A percentile compares a stretch with the other conserved stretches of the same genome.
Evolutionary conservation across 2,329 filamentous ascomycete species (phyloP).

Genomic region (Didymella glomerata): DNA sequence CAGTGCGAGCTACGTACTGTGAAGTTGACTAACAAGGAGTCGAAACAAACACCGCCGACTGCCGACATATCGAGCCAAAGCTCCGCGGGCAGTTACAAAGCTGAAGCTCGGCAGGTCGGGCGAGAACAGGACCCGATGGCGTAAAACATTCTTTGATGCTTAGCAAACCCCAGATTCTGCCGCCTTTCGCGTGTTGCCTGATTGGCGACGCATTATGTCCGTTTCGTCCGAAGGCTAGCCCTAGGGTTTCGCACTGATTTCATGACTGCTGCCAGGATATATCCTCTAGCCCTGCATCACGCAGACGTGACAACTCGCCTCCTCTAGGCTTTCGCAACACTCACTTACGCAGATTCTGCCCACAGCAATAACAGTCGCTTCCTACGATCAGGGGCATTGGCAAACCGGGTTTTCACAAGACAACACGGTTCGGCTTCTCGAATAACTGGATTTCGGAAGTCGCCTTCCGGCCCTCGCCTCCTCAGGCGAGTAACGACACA

Average conservation of each 20-base stretch:
- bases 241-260: constrained; percentile 32
- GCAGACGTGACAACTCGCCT: constrained; percentile 14
- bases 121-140: constrained; percentile 27
- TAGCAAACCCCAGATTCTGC: constrained; percentile 41
- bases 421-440: constrained; percentile 3
- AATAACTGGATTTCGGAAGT: constrained; percentile 5
- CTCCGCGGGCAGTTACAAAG: constrained; percentile 2
- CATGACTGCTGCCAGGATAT: constrained; percentile 29
- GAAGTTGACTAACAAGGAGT: background rate
- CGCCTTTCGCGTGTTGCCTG: constrained; percentile 22
- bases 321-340: constrained; percentile 6
- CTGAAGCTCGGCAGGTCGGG: constrained; percentile 31
- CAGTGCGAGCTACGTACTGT: background rate
- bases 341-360: background rate
- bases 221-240: constrained; percentile 37
- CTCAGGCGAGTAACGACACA: constrained; percentile 3
- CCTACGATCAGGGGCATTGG: background rate
- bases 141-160: constrained; percentile 35
- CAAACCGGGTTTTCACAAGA: background rate
- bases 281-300: constrained; percentile 17
- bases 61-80: background rate
- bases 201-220: constrained; percentile 41
- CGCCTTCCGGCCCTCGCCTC: constrained; percentile 5
- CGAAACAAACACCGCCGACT: background rate
- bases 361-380: constrained; percentile 6